Percentiles rank a stretch among this genome's conserved stretches.
These are phyloP conservation scores for Calonectria pteridis DNA, from an alignment of 2,329 filamentous ascomycete genomes.

Conservation along the genomic window DNA sequence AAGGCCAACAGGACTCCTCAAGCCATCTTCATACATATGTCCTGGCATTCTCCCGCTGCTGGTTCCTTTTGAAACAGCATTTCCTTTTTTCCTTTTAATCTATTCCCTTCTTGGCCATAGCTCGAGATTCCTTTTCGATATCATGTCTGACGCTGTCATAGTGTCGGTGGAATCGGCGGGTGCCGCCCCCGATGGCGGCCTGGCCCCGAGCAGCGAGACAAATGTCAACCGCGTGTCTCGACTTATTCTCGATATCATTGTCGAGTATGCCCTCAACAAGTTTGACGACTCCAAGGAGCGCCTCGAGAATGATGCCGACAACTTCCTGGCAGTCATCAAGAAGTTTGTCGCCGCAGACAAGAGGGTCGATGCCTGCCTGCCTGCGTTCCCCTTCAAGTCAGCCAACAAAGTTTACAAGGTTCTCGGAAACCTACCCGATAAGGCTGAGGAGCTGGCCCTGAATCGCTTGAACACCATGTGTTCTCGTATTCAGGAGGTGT, in stretches of 20 bases:
- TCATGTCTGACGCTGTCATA: not conserved
- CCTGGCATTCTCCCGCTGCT: not conserved
- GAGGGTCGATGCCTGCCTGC: slow-evolving; percentile 42
- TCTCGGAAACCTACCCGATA: slow-evolving; percentile 46
- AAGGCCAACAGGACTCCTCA: not conserved
- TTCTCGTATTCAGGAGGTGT: slow-evolving; percentile 41
- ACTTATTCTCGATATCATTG: slow-evolving; percentile 42
- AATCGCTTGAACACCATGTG: slow-evolving; percentile 45
- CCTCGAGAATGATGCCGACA: slow-evolving; percentile 31
- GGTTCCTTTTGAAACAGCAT: not conserved
- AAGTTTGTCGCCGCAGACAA: slow-evolving; percentile 36
- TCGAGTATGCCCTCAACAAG: slow-evolving; percentile 44
- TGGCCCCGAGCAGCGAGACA: not conserved
- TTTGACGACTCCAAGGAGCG: slow-evolving; percentile 38
- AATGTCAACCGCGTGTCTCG: slow-evolving; percentile 28
- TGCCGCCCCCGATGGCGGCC: not conserved
- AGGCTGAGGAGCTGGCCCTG: slow-evolving; percentile 48
- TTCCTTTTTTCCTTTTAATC: not conserved
- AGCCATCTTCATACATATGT: not conserved
- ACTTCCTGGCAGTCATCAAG: slow-evolving; percentile 40
- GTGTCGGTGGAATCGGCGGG: not conserved
- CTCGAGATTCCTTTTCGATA: not conserved
- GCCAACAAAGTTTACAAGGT: slow-evolving; percentile 52
- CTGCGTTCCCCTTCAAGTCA: slow-evolving; percentile 50
- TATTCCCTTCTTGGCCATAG: not conserved